phyloP scores from a whole-genome alignment of 257 asterid species.

The Euphrasia confusa region DNA sequence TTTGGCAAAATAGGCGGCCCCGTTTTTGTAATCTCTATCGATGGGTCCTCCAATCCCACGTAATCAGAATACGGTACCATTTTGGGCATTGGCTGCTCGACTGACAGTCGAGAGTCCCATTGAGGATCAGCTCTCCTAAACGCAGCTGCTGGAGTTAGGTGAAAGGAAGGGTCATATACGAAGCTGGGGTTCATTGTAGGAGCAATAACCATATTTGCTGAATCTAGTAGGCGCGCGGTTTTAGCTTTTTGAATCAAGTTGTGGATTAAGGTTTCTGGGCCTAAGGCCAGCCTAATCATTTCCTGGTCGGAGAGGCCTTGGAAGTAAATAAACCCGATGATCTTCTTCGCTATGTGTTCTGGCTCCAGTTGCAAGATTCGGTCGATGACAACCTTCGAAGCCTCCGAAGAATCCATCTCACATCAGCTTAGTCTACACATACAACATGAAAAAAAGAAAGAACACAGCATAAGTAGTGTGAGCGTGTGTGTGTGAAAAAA shows the following conservation, averaged over 20 bases:
- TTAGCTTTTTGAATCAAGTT: slow-evolving; percentile 49
- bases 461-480: too few species aligned
- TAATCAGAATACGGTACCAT: slow-evolving; percentile 32
- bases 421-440: slow-evolving; percentile 15
- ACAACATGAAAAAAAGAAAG: not conserved
- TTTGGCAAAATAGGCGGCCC: slow-evolving; percentile 27
- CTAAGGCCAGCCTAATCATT: slow-evolving; percentile 77
- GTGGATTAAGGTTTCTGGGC: slow-evolving; percentile 60
- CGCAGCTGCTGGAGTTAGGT: slow-evolving; percentile 4
- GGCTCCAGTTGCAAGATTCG: slow-evolving; percentile 56
- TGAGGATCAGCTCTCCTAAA: slow-evolving; percentile 34
- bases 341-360: slow-evolving; percentile 53
- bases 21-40: slow-evolving; percentile 28
- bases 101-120: slow-evolving; percentile 37
- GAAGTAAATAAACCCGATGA: slow-evolving; percentile 57
- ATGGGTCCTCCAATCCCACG: slow-evolving; percentile 32
- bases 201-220: slow-evolving; percentile 30
- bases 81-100: slow-evolving; percentile 30
- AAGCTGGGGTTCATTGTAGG: slow-evolving; percentile 40
- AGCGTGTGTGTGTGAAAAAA: slow-evolving; percentile 11
- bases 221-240: slow-evolving; percentile 29
- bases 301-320: slow-evolving; percentile 63
- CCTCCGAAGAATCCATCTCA: slow-evolving; percentile 61
- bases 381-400: slow-evolving; percentile 50
- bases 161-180: slow-evolving; percentile 37